Base-by-base conservation (phyloP, 257 asterid species). In the Knoxia roxburghii region DNA sequence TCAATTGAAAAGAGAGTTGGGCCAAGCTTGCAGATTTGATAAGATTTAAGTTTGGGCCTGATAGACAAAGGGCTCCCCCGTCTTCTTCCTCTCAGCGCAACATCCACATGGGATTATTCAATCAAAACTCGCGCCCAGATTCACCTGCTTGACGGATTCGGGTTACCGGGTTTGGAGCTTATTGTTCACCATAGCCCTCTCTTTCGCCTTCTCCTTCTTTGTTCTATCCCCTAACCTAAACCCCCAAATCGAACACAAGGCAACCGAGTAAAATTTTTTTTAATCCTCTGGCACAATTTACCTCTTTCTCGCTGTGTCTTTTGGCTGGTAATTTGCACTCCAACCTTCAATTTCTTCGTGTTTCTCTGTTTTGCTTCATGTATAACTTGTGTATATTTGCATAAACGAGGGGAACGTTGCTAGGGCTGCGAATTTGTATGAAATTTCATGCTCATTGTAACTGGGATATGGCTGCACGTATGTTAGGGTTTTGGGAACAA, bases 71-170 rank as follows among this genome's bases (percentile, higher is more conserved):
- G 10, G n/a, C n/a, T n/a, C 27, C 69, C 61, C 60, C 64, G 60
- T 57, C 46, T n/a, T 57, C 54, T 20, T 65, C 48, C 26, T 27
- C 24, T 33, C 8, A 20, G 26, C 12, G 11, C 30, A 4, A 49
- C 26, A 29, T 3, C 8, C 14, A 45, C 18, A 11, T 15, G 7
- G 18, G 48, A 60, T 60, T n/a, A 29, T 13, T 43, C 67, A 32
- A 72, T 54, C 60, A 72, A 72, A 72, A 65, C 76, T 72, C 75
- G 69, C 69, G 69, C 65, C 69, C 69, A 71, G 64, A 63, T 71
- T 63, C 48, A 71, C 69, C 69, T 63, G 65, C n/a, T 51, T 50
- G 14, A 64, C 66, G 40, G 51, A 64, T 35, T 71, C 75, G 75
- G 75, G 75, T 64, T 30, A 11, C 50, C 75, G 70, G 75, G 70